A percentile compares a stretch with the other conserved stretches of the same genome.
Evolutionary conservation across 306 rosid species (phyloP).

Genomic region (Betula pendula): DNA sequence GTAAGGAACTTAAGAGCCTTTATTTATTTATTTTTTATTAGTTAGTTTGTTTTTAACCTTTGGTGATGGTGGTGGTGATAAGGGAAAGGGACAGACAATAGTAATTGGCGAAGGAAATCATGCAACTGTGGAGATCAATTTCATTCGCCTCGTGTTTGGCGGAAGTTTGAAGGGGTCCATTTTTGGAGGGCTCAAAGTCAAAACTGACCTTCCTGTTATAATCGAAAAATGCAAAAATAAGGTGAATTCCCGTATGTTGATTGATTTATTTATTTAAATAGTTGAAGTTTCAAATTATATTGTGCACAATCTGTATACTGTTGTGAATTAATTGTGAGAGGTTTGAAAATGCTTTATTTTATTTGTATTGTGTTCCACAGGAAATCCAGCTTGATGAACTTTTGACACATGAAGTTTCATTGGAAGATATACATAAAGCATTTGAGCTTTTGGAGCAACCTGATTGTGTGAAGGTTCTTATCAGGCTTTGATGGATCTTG

Average conservation of each 20-base stretch:
- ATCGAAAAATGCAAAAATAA: constrained; percentile 39
- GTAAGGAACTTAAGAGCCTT: too few relatives aligned
- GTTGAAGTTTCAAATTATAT: too few relatives aligned
- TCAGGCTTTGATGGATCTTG: constrained; percentile 34
- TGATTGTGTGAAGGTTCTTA: constrained; percentile 43
- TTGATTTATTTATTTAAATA: too few relatives aligned
- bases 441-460: constrained; percentile 36
- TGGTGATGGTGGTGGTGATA: constrained; percentile 32
- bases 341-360: too few relatives aligned
- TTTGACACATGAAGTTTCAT: constrained; percentile 39
- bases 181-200: constrained; percentile 52
- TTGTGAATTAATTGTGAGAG: too few relatives aligned
- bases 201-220: constrained; percentile 41
- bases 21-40: not conserved
- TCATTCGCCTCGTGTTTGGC: constrained; percentile 27
- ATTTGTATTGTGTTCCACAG: constrained; percentile 13
- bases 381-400: constrained; percentile 49
- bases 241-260: constrained; percentile 15
- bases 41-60: not conserved
- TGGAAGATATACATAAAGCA: constrained; percentile 34
- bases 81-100: constrained; percentile 47
- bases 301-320: too few relatives aligned
- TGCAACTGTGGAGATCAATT: constrained; percentile 17
- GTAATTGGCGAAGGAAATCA: constrained; percentile 30
- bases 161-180: constrained; percentile 47